Percentiles rank a stretch among this genome's conserved stretches.
These are phyloP conservation scores for Aegilops bicornis DNA, from an alignment of 176 grass and related monocot species.

Conservation along the genomic window DNA sequence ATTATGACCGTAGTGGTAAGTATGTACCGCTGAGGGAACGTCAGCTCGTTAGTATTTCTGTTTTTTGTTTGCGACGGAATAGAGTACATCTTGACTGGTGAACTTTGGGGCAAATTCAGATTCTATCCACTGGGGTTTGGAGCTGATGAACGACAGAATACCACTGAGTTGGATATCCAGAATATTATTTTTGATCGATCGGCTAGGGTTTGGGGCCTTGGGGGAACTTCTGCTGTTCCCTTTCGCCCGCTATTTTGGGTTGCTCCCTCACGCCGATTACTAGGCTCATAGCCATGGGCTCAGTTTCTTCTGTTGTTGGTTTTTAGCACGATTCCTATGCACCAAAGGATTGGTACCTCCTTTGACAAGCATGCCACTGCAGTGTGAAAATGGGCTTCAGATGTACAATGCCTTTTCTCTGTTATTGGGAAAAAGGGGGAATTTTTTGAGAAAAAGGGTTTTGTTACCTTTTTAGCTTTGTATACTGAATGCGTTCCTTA, in stretches of 20 bases:
- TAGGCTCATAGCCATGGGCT: not conserved
- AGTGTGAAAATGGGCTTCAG: not conserved
- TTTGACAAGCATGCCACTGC: not conserved
- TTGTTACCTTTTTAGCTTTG: no score
- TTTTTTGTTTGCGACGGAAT: no score
- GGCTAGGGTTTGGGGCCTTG: not conserved
- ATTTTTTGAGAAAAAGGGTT: no score
- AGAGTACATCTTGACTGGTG: not conserved
- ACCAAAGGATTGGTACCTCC: no score
- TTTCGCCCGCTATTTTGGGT: not conserved
- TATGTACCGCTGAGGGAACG: no score
- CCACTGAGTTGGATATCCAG: not conserved
- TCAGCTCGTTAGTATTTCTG: no score
- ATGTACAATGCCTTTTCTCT: not conserved
- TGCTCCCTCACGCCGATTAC: not conserved
- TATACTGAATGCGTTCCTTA: no score
- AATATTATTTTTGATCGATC: not conserved
- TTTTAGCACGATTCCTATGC: no score
- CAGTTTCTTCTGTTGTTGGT: no score
- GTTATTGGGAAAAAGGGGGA: not conserved
- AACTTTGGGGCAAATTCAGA: not conserved
- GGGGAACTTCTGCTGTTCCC: not conserved
- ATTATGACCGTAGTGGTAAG: no score
- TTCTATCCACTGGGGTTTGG: not conserved
- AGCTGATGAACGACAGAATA: no score